These are phyloP conservation scores for Gnetum montanum DNA, from an alignment of 75 land plant species.

Conservation along the genomic window DNA sequence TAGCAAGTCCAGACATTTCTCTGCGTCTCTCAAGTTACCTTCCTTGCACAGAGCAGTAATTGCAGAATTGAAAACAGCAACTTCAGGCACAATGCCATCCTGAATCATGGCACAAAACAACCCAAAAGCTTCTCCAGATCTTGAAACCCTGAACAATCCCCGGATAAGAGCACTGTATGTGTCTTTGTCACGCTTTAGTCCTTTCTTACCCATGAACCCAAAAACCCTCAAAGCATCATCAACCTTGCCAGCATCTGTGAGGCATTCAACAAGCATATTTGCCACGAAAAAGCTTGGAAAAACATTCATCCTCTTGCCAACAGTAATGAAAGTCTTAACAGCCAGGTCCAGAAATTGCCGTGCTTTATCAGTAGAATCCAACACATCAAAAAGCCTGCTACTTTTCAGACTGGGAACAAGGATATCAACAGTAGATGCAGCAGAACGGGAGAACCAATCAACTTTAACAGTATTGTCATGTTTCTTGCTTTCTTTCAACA, in stretches of 20 bases:
- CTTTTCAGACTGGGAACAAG: conserved; percentile 9
- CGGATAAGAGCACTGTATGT: conserved; percentile 3
- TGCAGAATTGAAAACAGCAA: conserved; percentile 8
- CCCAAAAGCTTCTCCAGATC: conserved; percentile 8
- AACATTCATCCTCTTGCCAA: not conserved
- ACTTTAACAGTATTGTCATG: conserved; percentile 4
- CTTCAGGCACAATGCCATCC: conserved; percentile 6
- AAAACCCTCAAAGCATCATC: conserved; percentile 13
- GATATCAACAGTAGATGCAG: conserved; percentile 5
- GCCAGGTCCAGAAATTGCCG: not conserved
- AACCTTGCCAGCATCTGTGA: conserved; percentile 4
- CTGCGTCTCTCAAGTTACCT: conserved; percentile 10
- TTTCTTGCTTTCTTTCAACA: conserved; percentile 6
- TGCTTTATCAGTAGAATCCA: too few species aligned
- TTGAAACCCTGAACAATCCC: conserved; percentile 4
- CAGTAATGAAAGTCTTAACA: not conserved
- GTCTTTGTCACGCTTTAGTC: conserved; percentile 1
- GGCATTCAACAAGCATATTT: conserved; percentile 5
- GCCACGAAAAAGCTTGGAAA: conserved; percentile 16
- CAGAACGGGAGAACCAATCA: not conserved
- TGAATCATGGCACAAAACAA: conserved; percentile 9
- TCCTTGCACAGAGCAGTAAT: conserved; percentile 9
- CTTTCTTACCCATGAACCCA: conserved; percentile 2
- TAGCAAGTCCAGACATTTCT: conserved; percentile 8
- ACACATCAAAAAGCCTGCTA: too few species aligned